Percentiles rank a stretch among this genome's conserved stretches.
These are phyloP conservation scores for Plasmopara muralis DNA, from an alignment of 352 stramenopile genomes.

Conservation along the genomic window DNA sequence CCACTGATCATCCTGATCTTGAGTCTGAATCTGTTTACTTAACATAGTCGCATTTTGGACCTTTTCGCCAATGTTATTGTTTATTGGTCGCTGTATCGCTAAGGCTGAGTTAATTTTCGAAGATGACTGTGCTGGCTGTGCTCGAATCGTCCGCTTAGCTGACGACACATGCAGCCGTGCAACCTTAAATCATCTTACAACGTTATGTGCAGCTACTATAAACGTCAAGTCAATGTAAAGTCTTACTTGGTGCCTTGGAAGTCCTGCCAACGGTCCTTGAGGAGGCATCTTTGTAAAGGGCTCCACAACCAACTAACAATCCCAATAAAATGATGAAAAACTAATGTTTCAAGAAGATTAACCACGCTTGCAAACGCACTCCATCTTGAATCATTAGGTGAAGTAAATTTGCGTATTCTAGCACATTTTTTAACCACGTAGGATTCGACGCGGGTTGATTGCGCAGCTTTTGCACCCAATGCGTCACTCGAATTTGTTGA, in stretches of 20 bases:
- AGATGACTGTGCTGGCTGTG: conserved; percentile 2
- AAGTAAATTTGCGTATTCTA: conserved; percentile 35
- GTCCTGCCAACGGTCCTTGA: conserved; percentile 40
- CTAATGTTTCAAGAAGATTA: neutral
- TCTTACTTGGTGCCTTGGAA: conserved; percentile 43
- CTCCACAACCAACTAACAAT: conserved; percentile 34
- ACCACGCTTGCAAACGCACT: conserved; percentile 19
- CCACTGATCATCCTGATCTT: conserved; percentile 56
- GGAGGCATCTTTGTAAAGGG: conserved; percentile 61
- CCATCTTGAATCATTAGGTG: conserved; percentile 48
- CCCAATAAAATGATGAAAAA: neutral
- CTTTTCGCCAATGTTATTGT: conserved; percentile 12
- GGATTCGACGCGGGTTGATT: conserved; percentile 46
- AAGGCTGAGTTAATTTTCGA: neutral
- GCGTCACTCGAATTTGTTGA: conserved; percentile 50
- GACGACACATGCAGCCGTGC: conserved; percentile 13
- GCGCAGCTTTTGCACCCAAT: conserved; percentile 53
- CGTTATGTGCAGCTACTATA: neutral
- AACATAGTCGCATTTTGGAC: conserved; percentile 4
- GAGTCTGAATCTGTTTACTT: conserved; percentile 51
- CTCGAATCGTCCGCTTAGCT: conserved; percentile 3
- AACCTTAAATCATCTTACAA: conserved; percentile 12
- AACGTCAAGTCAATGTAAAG: neutral
- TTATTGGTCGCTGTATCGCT: neutral
- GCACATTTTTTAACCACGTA: conserved; percentile 53